Percentiles rank a stretch among this genome's conserved stretches.
Conservation (phyloP, 805 yeast species). For the Spathaspora arborariae region DNA sequence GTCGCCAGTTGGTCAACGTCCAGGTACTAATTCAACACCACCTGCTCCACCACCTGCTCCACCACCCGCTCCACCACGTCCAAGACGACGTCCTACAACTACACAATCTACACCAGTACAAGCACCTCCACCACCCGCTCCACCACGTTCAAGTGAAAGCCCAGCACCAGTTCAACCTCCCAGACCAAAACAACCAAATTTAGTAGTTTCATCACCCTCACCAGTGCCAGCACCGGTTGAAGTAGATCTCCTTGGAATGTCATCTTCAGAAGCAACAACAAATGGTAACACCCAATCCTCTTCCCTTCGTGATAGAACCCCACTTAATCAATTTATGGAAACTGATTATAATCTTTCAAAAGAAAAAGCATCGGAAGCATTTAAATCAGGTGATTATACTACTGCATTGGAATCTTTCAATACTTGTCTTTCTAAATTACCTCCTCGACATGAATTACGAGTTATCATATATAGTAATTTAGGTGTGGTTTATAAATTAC, state of each 20-base stretch:
- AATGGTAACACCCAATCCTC: neutral
- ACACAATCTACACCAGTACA: conserved; percentile 8
- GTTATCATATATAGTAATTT: conserved; percentile 74
- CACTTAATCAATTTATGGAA: conserved; percentile 36
- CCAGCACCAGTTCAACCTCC: neutral
- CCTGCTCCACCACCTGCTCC: conserved; percentile 9
- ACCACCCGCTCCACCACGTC: neutral
- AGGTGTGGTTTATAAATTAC: conserved; percentile 30
- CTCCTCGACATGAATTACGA: conserved; percentile 59
- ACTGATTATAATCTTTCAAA: conserved; percentile 47
- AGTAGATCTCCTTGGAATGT: conserved; percentile 28
- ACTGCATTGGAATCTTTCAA: conserved; percentile 60
- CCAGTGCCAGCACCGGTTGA: too few relatives aligned
- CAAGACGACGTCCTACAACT: too few relatives aligned
- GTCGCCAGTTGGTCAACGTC: neutral
- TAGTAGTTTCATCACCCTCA: neutral
- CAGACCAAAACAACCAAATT: neutral
- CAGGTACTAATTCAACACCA: too few relatives aligned
- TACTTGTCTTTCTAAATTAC: conserved; percentile 47
- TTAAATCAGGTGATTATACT: conserved; percentile 78
- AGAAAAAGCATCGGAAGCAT: conserved; percentile 57
- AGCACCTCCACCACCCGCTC: conserved; percentile 1
- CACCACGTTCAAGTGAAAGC: neutral
- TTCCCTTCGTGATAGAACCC: conserved; percentile 9
- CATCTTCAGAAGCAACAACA: conserved; percentile 1